These are phyloP conservation scores for Cardamine resedifolia DNA, from an alignment of 345 rosid genomes.

Conservation along the genomic window DNA sequence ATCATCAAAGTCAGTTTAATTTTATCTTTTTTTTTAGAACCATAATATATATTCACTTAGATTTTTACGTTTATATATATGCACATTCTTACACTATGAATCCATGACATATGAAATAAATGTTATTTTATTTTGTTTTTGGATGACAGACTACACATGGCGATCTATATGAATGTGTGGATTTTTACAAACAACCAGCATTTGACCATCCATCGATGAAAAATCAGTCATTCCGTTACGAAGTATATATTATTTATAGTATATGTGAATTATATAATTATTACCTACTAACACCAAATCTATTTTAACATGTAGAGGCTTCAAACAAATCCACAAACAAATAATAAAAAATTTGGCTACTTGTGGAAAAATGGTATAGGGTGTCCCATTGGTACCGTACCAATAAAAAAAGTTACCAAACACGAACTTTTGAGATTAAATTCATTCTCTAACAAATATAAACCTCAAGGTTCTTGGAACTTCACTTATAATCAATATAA, in stretches of 20 bases:
- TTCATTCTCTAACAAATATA: not conserved
- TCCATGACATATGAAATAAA: too few species aligned
- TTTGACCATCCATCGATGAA: not conserved
- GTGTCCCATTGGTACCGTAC: not conserved
- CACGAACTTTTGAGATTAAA: not conserved
- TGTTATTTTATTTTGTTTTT: not conserved
- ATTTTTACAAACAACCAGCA: constrained; percentile 2
- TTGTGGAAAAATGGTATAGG: constrained; percentile 19
- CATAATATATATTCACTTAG: too few species aligned
- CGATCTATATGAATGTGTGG: not conserved
- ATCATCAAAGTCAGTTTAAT: not conserved
- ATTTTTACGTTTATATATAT: too few species aligned
- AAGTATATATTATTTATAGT: not conserved
- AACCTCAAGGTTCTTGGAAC: not conserved
- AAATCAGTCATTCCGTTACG: not conserved
- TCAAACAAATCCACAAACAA: not conserved
- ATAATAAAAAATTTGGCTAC: not conserved
- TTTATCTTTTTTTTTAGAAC: too few species aligned
- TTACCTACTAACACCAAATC: not conserved
- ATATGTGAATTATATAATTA: not conserved
- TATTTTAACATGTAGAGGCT: not conserved
- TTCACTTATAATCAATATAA: not conserved
- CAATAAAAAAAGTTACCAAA: not conserved
- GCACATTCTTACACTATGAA: too few species aligned
- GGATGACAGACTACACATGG: not conserved